phyloP scores from a whole-genome alignment of 805 yeast genomes.

The Wickerhamomyces canadensis region DNA sequence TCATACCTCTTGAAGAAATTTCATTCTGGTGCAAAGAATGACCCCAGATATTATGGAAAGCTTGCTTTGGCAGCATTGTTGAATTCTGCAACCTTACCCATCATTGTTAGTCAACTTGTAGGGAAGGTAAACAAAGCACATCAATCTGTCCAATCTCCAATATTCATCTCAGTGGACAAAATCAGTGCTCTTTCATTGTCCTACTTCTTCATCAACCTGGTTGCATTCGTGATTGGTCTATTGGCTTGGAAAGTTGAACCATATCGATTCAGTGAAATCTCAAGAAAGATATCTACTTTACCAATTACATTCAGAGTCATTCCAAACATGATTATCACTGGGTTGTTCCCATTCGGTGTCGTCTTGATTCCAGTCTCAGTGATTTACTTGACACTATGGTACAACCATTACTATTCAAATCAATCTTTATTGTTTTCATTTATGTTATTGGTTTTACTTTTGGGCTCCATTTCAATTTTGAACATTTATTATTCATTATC shows the following conservation, averaged over 20 bases:
- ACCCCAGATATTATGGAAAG: slow-evolving; percentile 5
- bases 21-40: too few species aligned
- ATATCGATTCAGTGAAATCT: slow-evolving; percentile 14
- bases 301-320: slow-evolving; percentile 22
- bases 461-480: slow-evolving; percentile 15
- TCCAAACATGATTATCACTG: slow-evolving; percentile 24
- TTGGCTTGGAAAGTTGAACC: slow-evolving; percentile 7
- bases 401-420: slow-evolving; percentile 20
- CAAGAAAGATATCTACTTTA: slow-evolving; percentile 18
- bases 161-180: slow-evolving; percentile 7
- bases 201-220: slow-evolving; percentile 10
- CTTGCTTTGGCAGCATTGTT: slow-evolving; percentile 4
- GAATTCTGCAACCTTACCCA: slow-evolving; percentile 20
- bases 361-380: slow-evolving; percentile 23
- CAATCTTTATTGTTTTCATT: slow-evolving; percentile 14
- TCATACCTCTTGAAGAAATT: slow-evolving; percentile 17
- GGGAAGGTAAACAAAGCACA: slow-evolving; percentile 14
- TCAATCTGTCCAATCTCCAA: slow-evolving; percentile 21
- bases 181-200: slow-evolving; percentile 2
- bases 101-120: slow-evolving; percentile 6
- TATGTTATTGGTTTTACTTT: slow-evolving; percentile 13
- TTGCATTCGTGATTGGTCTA: slow-evolving; percentile 11
- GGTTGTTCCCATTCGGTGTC: slow-evolving; percentile 26
- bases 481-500: slow-evolving; percentile 20
- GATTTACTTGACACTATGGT: slow-evolving; percentile 23